Evolutionary conservation across 108 stramenopile genomes (phyloP).

Genomic region (Epipyxis sp.): DNA sequence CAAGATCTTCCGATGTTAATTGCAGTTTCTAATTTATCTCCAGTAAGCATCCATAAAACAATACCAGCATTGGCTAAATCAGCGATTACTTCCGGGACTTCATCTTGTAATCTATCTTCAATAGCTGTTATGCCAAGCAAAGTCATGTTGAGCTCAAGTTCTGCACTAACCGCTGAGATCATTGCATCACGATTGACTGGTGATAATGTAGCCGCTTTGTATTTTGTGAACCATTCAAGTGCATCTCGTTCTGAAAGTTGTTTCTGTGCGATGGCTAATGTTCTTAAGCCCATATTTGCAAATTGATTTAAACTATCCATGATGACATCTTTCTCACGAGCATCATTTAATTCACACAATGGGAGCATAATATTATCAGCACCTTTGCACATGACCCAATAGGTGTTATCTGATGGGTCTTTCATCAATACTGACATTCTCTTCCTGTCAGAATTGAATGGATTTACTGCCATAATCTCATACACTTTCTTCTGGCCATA

Average conservation of each 20-base stretch:
- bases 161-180: conserved; percentile 60
- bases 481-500: conserved; percentile 60
- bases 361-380: conserved; percentile 86
- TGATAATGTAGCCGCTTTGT: conserved; percentile 27
- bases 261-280: conserved; percentile 80
- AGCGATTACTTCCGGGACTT: conserved; percentile 86
- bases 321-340: background rate
- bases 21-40: conserved; percentile 96
- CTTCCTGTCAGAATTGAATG: conserved; percentile 88
- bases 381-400: conserved; percentile 80
- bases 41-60: conserved; percentile 94
- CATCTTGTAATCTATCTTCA: conserved; percentile 93
- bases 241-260: conserved; percentile 70
- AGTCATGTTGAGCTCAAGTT: conserved; percentile 74
- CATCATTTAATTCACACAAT: background rate
- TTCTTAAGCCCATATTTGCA: conserved; percentile 86
- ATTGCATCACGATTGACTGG: conserved; percentile 28
- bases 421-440: conserved; percentile 88
- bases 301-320: conserved; percentile 48
- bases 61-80: conserved; percentile 85
- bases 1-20: conserved; percentile 81
- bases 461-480: conserved; percentile 80
- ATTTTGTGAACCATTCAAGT: conserved; percentile 65
- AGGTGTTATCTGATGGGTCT: conserved; percentile 3
- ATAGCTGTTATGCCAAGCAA: conserved; percentile 92